These are phyloP conservation scores for Tolypocladium amazonense DNA, from an alignment of 2,329 filamentous ascomycete species.

Conservation along the genomic window DNA sequence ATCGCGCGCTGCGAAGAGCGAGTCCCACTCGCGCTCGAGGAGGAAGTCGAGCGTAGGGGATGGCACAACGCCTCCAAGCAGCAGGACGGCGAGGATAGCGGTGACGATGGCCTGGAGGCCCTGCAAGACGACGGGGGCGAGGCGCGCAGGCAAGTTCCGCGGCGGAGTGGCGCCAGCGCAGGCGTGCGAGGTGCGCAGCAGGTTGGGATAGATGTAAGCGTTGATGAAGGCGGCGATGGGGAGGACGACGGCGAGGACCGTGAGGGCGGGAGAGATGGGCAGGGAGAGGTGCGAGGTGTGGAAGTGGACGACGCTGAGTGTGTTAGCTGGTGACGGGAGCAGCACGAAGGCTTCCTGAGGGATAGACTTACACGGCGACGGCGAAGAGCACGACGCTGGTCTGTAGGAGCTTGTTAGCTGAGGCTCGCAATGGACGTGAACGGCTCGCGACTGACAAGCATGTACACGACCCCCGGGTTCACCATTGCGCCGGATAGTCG, in stretches of 20 bases:
- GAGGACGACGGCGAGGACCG: slow-evolving; percentile 26
- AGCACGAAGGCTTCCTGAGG: not conserved
- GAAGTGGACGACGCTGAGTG: slow-evolving; percentile 27
- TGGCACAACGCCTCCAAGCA: slow-evolving; percentile 23
- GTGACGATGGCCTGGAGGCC: slow-evolving; percentile 29
- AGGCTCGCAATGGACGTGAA: not conserved
- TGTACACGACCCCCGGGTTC: slow-evolving; percentile 17
- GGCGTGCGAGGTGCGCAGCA: slow-evolving; percentile 14
- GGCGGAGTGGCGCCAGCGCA: slow-evolving; percentile 9
- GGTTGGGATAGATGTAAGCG: slow-evolving; percentile 21
- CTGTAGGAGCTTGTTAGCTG: slow-evolving; percentile 6
- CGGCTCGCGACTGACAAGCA: slow-evolving; percentile 14
- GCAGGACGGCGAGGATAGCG: slow-evolving; percentile 33
- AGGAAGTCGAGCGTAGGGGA: slow-evolving; percentile 33
- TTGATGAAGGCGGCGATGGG: slow-evolving; percentile 28
- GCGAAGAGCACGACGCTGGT: slow-evolving; percentile 17
- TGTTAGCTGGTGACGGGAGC: not conserved
- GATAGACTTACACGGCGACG: slow-evolving; percentile 17
- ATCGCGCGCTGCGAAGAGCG: slow-evolving; percentile 41
- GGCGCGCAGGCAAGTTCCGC: slow-evolving; percentile 11
- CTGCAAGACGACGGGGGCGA: slow-evolving; percentile 23
- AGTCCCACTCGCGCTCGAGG: slow-evolving; percentile 45
- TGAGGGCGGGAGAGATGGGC: slow-evolving; percentile 23
- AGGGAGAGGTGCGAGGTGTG: slow-evolving; percentile 27
- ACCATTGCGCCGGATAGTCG: slow-evolving; percentile 7